Evolutionary conservation across 2,329 filamentous ascomycete species (phyloP), one percentile per base, ranked within the genome.

Genomic region (Paraphoma chrysanthemicola): DNA sequence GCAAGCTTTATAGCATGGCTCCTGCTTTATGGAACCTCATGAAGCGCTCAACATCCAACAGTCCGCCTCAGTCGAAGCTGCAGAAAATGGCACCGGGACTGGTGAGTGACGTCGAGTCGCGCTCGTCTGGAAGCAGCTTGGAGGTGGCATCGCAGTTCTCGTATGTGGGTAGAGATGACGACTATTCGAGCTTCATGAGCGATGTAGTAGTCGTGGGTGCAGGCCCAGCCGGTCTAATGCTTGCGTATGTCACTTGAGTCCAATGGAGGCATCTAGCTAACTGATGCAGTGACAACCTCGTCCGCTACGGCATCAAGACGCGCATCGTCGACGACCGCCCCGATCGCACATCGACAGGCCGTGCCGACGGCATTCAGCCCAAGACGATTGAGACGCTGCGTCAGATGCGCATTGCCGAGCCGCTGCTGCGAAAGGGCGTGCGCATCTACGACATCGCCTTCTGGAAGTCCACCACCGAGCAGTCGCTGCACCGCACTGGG

Each of bases 301-400:
- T 85, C 16, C 83, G 88, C 8, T 90, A 86, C 66, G 89, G 89
- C 12, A 85, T 91, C 66, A 85, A 86, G 53, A 83, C 86, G 3
- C 82, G 83, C 41, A 82, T 92, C 44, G 80, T 92, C 47, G 90
- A 92, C 77, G 88, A 92, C 70, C 80, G 89, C 60, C 80, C 85
- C 33, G 85, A 90, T 66, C 86, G 86, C 67, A 93, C 90, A 1
- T 81, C 85, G 6, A 88, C 88, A 8, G 89, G 89, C 42, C 81
- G 85, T 54, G 89, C 89, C 59, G 90, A 92, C 73, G 90, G 90
- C 41, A 79, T 92, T 50, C 90, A 92, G 68, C 90, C 90, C 44
- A 92, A 92, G 77, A 90, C 89, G 1, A 90, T 93, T 66, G 90
- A 92, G 78, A 92, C 90, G 0, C 85, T 92, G 66, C 85, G 86